Percentiles rank a stretch among this genome's conserved stretches.
phyloP scores from a whole-genome alignment of 305 asterid species.

The Fraxinus albicans region DNA sequence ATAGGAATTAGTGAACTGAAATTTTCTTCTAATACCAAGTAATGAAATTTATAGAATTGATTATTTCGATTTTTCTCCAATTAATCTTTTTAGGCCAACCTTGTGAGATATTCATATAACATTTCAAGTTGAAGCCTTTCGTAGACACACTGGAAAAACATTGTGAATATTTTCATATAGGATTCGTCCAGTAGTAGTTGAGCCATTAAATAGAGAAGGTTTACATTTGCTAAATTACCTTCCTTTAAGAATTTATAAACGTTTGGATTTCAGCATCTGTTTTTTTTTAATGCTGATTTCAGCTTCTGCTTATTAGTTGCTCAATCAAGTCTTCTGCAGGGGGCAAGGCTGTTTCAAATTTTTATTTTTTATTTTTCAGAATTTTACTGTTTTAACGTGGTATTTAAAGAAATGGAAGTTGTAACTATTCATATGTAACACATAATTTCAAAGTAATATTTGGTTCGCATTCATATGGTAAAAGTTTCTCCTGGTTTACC shows the following conservation, averaged over 20 bases:
- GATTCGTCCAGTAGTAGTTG: background rate
- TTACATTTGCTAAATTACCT: background rate
- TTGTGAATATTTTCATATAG: background rate
- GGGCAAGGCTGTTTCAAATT: background rate
- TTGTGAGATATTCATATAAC: background rate
- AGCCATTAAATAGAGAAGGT: background rate
- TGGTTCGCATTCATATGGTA: background rate
- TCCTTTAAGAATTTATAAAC: background rate
- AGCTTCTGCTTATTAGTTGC: background rate
- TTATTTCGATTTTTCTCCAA: background rate
- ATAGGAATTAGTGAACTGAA: background rate
- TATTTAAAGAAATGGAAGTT: background rate
- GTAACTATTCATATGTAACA: background rate
- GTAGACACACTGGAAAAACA: background rate
- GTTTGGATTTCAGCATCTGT: background rate
- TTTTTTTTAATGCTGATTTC: background rate
- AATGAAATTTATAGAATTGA: background rate
- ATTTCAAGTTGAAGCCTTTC: background rate
- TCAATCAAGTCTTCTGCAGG: background rate
- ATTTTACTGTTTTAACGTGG: background rate
- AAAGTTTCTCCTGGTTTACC: background rate
- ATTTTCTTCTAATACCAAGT: background rate
- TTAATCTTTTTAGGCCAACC: background rate
- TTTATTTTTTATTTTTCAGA: background rate
- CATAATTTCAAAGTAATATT: background rate